Base-by-base conservation (phyloP, 148 eudicot genomes). In the Rhododendron ferrugineum region DNA sequence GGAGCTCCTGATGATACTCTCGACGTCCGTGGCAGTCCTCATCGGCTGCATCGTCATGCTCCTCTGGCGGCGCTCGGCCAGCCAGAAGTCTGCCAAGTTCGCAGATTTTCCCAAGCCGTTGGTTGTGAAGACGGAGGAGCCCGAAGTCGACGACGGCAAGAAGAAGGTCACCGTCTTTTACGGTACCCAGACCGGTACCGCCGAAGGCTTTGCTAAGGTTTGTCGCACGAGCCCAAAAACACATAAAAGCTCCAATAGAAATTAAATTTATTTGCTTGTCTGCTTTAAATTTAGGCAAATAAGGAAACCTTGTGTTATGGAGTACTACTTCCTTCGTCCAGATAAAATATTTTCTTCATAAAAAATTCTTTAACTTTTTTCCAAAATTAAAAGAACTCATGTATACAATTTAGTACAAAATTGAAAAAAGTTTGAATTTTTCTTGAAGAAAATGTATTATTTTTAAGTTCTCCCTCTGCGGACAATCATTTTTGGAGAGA, bases 191-290 rank as follows among this genome's bases (percentile, higher is more conserved):
- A 97, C 99, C 66, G 99, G 99, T 42, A 97, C 99, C 5, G 99
- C 99, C 62, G 99, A 97, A 86, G 99, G 99, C 26, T 97, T 97
- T 44, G 96, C 98, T 5, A 97, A 97, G 98, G 99, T 94, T 50
- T 4, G 68, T 52, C 73, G 73, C 73, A 26, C 30, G 14, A n/a
- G 72, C 64, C 64, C 7, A 18, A 58, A 60, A 6, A 15, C 4
- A 60, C 68, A 22, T 22, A 22, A 22, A 22, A 60, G 6, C 23
- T 23, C 28, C 11, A 6, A 22, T 20, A 60, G 26, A 7, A 54
- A 15, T 15, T 54, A 54, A 54, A 15, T 16, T 16, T 14, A 15
- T 36, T 77, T 82, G 5, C 40, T 26, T 11, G 18, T 14, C 20
- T 72, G 54, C 54, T 44, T 8, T 6, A 16, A 6, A 16, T 30